phyloP scores from a whole-genome alignment of 371 early-diverging fungal species.

The Neoconidiobolus thromboides region DNA sequence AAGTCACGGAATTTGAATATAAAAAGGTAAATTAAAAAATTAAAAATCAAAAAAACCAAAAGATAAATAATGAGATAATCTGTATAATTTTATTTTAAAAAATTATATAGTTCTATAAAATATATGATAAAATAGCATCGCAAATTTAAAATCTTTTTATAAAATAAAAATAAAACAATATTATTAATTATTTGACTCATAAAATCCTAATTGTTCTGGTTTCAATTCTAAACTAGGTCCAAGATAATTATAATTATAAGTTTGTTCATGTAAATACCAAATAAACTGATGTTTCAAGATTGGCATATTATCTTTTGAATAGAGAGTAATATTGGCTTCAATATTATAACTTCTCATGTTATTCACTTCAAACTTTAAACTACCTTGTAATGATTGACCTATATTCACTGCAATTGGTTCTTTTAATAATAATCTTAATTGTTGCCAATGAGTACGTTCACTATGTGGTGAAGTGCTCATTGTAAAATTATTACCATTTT shows the following conservation, averaged over 20 bases:
- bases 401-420: conserved; percentile 92
- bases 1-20: no score
- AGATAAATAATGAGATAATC: no score
- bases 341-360: conserved; percentile 81
- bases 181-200: conserved; percentile 26
- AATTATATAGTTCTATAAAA: no score
- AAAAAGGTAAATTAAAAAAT: no score
- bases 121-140: no score
- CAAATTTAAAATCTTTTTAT: no score
- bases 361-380: conserved; percentile 73
- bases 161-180: no score
- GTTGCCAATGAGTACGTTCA: conserved; percentile 94
- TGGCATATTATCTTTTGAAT: not conserved
- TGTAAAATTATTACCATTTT: conserved; percentile 13
- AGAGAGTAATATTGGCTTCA: conserved; percentile 34
- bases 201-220: conserved; percentile 53
- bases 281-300: no score
- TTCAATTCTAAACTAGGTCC: conserved; percentile 27
- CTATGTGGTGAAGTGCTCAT: conserved; percentile 74
- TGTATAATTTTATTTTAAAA: no score
- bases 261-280: conserved; percentile 89
- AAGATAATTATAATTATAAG: conserved; percentile 60
- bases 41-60: no score
- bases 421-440: conserved; percentile 80
- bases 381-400: conserved; percentile 60